Evolutionary conservation across 2,329 filamentous ascomycete genomes (phyloP).

Genomic region (Stromatinia cepivora): DNA sequence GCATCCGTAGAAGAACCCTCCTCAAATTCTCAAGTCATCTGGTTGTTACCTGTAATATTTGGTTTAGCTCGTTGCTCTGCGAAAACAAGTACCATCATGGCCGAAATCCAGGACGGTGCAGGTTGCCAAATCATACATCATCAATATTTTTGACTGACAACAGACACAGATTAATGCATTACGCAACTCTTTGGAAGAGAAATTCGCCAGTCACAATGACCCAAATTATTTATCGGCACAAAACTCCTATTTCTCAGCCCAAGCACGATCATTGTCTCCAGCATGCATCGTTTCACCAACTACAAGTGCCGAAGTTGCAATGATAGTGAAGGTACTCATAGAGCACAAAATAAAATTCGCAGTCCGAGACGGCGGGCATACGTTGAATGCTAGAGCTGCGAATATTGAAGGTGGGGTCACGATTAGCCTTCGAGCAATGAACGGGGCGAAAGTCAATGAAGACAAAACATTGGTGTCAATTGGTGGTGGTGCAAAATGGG

Average conservation of each 20-base stretch:
- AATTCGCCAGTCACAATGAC: too few relatives aligned
- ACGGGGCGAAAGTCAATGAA: slow-evolving; percentile 34
- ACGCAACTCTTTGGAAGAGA: neutral
- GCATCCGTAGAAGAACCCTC: too few relatives aligned
- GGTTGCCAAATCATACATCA: too few relatives aligned
- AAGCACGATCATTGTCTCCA: slow-evolving; percentile 25
- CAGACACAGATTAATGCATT: neutral
- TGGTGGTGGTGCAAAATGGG: slow-evolving; percentile 44
- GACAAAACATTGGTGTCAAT: slow-evolving; percentile 39
- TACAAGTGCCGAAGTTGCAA: slow-evolving; percentile 27
- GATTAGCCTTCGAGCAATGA: slow-evolving; percentile 47
- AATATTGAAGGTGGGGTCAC: slow-evolving; percentile 52
- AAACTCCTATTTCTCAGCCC: slow-evolving; percentile 30
- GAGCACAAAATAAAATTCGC: slow-evolving; percentile 30
- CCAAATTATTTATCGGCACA: neutral
- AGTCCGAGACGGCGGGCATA: slow-evolving; percentile 33
- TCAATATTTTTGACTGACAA: neutral
- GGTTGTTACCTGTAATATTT: too few relatives aligned
- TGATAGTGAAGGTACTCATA: slow-evolving; percentile 25
- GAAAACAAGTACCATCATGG: too few relatives aligned
- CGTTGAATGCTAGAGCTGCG: slow-evolving; percentile 46
- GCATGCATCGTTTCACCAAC: slow-evolving; percentile 30
- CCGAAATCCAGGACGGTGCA: neutral
- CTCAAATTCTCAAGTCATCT: too few relatives aligned
- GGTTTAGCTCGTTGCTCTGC: neutral